Evolutionary conservation across 192 early-diverging fungal species (phyloP).

Genomic region (Coemansia furcata): DNA sequence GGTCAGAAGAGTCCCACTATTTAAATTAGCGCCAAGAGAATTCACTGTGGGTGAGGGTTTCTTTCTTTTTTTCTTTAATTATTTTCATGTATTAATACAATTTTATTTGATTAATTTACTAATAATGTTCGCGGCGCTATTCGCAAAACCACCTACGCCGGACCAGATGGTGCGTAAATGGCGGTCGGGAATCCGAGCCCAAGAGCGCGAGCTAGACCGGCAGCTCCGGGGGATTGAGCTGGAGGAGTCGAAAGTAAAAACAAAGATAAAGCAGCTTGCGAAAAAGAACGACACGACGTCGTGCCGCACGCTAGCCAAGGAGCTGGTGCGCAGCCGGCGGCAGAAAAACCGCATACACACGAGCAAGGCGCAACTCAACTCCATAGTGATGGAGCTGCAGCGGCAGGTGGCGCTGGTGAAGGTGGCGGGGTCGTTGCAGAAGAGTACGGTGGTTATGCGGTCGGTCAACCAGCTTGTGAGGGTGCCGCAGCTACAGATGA

Average conservation of each 20-base stretch:
- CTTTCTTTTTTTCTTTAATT: not conserved
- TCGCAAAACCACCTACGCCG: slow-evolving; percentile 44
- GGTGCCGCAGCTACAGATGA: slow-evolving; percentile 77
- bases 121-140: slow-evolving; percentile 13
- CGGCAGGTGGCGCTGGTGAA: slow-evolving; percentile 85
- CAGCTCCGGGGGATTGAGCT: slow-evolving; percentile 72
- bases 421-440: slow-evolving; percentile 82
- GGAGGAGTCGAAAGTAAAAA: slow-evolving; percentile 85
- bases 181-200: slow-evolving; percentile 74
- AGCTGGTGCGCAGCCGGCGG: slow-evolving; percentile 73
- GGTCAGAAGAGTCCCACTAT: not conserved
- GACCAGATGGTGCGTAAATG: slow-evolving; percentile 85
- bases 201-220: slow-evolving; percentile 86
- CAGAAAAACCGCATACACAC: slow-evolving; percentile 81
- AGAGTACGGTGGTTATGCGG: slow-evolving; percentile 89
- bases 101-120: slow-evolving; percentile 3
- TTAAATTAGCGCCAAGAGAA: not conserved
- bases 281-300: slow-evolving; percentile 78
- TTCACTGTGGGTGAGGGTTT: not conserved
- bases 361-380: slow-evolving; percentile 91
- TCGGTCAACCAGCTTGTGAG: slow-evolving; percentile 83
- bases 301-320: slow-evolving; percentile 78
- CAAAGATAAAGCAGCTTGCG: slow-evolving; percentile 76
- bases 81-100: not conserved
- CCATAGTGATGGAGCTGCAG: slow-evolving; percentile 84